Evolutionary conservation across 352 stramenopile genomes (phyloP).

Genomic region (Globisporangium lucens): DNA sequence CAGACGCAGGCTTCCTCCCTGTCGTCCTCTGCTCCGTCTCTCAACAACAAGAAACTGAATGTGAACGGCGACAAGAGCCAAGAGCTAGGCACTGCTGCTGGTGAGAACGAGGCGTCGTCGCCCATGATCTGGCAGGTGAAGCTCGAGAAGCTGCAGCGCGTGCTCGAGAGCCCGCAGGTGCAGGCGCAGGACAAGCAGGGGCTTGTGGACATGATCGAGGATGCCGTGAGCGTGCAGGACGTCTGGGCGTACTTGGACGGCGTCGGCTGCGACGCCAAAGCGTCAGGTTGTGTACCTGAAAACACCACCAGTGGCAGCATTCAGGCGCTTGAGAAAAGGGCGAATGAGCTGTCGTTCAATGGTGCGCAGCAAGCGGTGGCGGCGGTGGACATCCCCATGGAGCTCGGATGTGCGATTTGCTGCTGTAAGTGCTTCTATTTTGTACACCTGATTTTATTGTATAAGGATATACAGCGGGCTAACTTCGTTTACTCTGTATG

Average conservation of each 20-base stretch:
- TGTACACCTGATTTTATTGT: background rate
- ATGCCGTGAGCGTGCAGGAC: conserved; percentile 14
- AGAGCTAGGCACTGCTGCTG: background rate
- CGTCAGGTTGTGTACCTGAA: background rate
- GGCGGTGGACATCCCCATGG: conserved; percentile 23
- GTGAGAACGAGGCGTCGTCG: background rate
- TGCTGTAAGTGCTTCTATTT: conserved; percentile 27
- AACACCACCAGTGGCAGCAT: background rate
- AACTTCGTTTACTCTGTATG: background rate
- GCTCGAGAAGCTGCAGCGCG: conserved; percentile 16
- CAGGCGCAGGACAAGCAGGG: conserved; percentile 10
- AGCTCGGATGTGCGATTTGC: conserved; percentile 36
- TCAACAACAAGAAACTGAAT: conserved; percentile 2
- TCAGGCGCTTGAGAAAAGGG: background rate
- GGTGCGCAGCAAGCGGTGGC: background rate
- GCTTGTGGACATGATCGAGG: conserved; percentile 19
- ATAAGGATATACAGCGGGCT: background rate
- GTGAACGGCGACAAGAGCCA: background rate
- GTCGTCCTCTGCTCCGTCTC: background rate
- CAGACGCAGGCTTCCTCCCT: background rate
- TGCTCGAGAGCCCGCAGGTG: conserved; percentile 18
- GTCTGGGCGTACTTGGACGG: conserved; percentile 11
- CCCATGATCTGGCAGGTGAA: conserved; percentile 9
- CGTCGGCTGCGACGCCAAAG: background rate
- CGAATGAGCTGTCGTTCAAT: background rate